Evolutionary conservation across 257 asterid genomes (phyloP), one percentile per base, ranked within the genome.

Genomic region (Mentha longifolia): DNA sequence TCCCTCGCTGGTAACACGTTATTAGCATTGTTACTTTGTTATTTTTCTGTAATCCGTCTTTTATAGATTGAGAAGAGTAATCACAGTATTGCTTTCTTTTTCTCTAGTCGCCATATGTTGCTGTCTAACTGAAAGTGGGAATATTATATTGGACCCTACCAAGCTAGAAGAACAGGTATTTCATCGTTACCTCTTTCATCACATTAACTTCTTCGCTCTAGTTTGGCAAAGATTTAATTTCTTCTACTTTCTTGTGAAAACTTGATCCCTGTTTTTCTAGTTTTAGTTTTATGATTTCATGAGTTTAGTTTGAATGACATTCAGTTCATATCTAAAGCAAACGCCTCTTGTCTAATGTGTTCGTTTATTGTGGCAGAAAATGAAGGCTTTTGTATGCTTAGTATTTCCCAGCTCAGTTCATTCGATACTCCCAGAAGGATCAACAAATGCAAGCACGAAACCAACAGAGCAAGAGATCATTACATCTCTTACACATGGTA

Each of bases 91-190:
- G 45, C 65, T 12, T 52, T 63, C 76, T 54, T 66, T 59, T 79
- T 74, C 52, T 84, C 81, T 46, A 94, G 97, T 88, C 68, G 78
- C 96, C 77, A 84, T 91, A 73, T 66, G 87, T 61, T 94, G 99
- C 68, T 85, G 89, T 66, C 66, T 94, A 67, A 80, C 91, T 4
- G 86, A 91, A 70, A 84, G 76, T 74, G 92, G 92, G 65, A 61
- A 74, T n/a, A 76, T 85, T 71, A 63, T 91, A 61, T 68, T 94
- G 86, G 99, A 94, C 78, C 97, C 97, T 3, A 81, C 50, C 87
- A 89, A 88, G 83, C 75, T 73, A 35, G 99, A 94, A 77, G 99
- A 94, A 74, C 84, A 91, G 97, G 98, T 94, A 69, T 39, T 39
- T 15, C 62, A 37, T 17, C 42, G 17, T 37, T 57, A 49, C 46